Percentiles rank a stretch among this genome's conserved stretches.
Evolutionary conservation across 352 stramenopile species (phyloP).

Genomic region (Pythium scleroteichum): DNA sequence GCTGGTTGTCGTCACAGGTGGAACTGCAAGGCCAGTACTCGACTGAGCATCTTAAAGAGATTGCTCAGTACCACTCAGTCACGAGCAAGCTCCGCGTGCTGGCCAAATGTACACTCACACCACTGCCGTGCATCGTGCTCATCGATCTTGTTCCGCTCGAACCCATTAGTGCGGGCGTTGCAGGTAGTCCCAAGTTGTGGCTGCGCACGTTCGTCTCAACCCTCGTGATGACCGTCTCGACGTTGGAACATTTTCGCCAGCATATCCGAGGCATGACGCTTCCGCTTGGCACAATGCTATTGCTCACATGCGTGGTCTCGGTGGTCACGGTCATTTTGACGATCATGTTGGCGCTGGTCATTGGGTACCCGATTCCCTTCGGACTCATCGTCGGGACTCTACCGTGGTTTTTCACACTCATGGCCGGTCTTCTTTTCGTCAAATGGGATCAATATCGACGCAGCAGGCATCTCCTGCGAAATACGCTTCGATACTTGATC

Average conservation of each 20-base stretch:
- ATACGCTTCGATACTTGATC: slow-evolving; percentile 12
- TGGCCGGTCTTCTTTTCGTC: background rate
- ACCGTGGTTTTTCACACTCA: slow-evolving; percentile 18
- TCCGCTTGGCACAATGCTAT: background rate
- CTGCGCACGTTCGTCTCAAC: slow-evolving; percentile 13
- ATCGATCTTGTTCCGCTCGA: slow-evolving; percentile 19
- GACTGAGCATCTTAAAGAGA: slow-evolving; percentile 4
- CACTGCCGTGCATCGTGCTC: slow-evolving; percentile 13
- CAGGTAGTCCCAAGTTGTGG: slow-evolving; percentile 18
- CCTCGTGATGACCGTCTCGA: slow-evolving; percentile 7
- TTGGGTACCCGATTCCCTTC: slow-evolving; percentile 21
- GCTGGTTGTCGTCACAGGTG: slow-evolving; percentile 21
- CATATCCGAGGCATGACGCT: slow-evolving; percentile 18
- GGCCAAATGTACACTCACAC: slow-evolving; percentile 5
- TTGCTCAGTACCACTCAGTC: slow-evolving; percentile 2
- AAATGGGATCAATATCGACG: slow-evolving; percentile 1
- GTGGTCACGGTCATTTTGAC: slow-evolving; percentile 9
- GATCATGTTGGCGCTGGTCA: slow-evolving; percentile 8
- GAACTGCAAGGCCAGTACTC: slow-evolving; percentile 28
- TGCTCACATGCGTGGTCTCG: slow-evolving; percentile 6
- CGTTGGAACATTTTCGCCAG: slow-evolving; percentile 16
- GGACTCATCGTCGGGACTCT: slow-evolving; percentile 9
- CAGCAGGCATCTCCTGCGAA: background rate
- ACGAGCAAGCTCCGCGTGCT: slow-evolving; percentile 13
- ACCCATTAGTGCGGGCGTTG: background rate